Base-by-base conservation (phyloP, 164 flowering plant species). In the Stephania cephalantha region DNA sequence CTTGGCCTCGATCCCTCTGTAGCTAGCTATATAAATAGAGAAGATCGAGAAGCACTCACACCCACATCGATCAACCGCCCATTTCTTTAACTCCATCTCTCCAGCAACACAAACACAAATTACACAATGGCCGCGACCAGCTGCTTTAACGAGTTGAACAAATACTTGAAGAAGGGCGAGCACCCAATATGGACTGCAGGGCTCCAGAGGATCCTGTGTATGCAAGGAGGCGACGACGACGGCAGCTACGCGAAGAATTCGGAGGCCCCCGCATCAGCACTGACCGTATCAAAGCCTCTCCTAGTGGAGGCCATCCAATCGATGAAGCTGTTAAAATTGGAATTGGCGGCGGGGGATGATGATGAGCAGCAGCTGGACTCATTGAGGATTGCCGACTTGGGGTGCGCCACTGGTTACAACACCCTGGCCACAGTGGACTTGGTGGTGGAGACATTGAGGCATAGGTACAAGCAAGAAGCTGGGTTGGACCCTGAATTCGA, bases 381-480 rank as follows among this genome's bases (percentile, higher is more conserved):
- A 2, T 45, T 85, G 18, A 83, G 83, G 46, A 74, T 85, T 46
- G 87, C 87, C 9, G 87, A 85, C 80, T 74, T 85, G 74, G 87
- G 87, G n/a, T 85, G 87, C 46, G 87, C 87, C 11, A 85, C 87
- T 1, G 87, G 87, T 29, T 79, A 79, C 84, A 85, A 85, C 76
- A 85, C 87, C 13, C 72, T 85, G 66, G 81, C 84, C 63, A 83
- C 87, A 6, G 65, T 85, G 0, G 84, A 85, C n/a, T 71, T 81
- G 63, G 75, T 85, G 4, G 84, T 83, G 3, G 80, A 81, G 7
- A 72, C 25, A 71, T 69, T 83, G 72, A 81, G 77, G 48, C 44
- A 31, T 7, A 71, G 81, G 18, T 81, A 73, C 29, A 15, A 15
- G 1, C 65, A 68, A 25, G 79, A 73, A 58, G 71, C 52, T 31